A percentile compares a stretch with the other conserved stretches of the same genome.
These are phyloP conservation scores for Epithele typhae DNA, from an alignment of 768 basidiomycete species.

Conservation along the genomic window DNA sequence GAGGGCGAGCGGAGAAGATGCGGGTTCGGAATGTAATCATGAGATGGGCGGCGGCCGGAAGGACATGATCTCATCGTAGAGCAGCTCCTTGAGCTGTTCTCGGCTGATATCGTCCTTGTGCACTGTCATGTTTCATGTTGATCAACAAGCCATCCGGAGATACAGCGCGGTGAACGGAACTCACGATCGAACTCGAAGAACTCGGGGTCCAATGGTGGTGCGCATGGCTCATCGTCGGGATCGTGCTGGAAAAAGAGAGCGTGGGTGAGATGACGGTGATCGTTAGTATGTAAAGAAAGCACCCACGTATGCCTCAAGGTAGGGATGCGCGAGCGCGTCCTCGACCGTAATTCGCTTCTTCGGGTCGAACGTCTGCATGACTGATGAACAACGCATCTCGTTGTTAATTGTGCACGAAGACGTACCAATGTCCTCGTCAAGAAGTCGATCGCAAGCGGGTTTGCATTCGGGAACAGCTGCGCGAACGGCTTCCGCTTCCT, in stretches of 20 bases:
- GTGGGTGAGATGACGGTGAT: too few relatives aligned
- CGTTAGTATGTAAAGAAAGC: conserved; percentile 8
- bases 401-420: too few relatives aligned
- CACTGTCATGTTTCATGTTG: too few relatives aligned
- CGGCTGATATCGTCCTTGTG: conserved; percentile 95
- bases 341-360: conserved; percentile 96
- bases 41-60: conserved; percentile 67
- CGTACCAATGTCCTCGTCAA: conserved; percentile 77
- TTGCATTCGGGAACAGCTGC: conserved; percentile 88
- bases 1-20: too few relatives aligned
- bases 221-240: conserved; percentile 94
- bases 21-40: conserved; percentile 14
- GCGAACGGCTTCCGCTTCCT: conserved; percentile 81
- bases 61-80: conserved; percentile 92
- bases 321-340: conserved; percentile 91
- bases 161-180: too few relatives aligned
- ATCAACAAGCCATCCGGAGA: too few relatives aligned
- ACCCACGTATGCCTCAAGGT: conserved; percentile 87
- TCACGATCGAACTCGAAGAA: conserved; percentile 97
- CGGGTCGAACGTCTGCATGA: conserved; percentile 92
- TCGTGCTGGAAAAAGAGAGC: conserved; percentile 60
- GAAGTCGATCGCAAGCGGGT: conserved; percentile 69
- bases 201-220: conserved; percentile 90
- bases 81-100: conserved; percentile 90
- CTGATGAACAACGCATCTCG: too few relatives aligned